phyloP scores from a whole-genome alignment of 2,329 filamentous ascomycete species.

The Colletotrichum shisoi region DNA sequence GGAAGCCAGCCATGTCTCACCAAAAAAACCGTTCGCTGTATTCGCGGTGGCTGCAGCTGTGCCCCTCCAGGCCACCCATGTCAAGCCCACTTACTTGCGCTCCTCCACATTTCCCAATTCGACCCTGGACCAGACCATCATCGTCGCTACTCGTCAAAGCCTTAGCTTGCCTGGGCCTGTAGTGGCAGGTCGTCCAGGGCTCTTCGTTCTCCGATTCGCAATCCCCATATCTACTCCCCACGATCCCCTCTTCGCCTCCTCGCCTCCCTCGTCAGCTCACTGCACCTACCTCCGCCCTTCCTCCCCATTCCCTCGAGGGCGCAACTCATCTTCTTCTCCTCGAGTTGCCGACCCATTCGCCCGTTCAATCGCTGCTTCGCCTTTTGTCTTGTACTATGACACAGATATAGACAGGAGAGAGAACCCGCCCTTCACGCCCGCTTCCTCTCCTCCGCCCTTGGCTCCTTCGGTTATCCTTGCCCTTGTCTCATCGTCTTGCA shows the following conservation, averaged over 20 bases:
- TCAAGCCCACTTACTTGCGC: conserved; percentile 12
- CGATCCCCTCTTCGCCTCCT: conserved; percentile 36
- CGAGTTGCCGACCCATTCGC: not conserved
- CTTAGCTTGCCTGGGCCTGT: conserved; percentile 17
- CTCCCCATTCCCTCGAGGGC: conserved; percentile 11
- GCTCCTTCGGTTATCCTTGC: conserved; percentile 7
- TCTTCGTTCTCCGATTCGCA: conserved; percentile 32
- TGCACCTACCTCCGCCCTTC: conserved; percentile 21
- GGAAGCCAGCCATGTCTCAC: conserved; percentile 6
- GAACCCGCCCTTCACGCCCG: conserved; percentile 6
- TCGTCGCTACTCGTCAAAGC: conserved; percentile 5
- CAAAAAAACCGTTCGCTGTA: not conserved
- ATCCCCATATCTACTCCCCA: conserved; percentile 38
- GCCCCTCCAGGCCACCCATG: not conserved
- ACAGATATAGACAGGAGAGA: conserved; percentile 21
- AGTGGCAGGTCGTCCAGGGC: conserved; percentile 6
- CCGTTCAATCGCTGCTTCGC: not conserved
- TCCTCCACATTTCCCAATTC: conserved; percentile 17
- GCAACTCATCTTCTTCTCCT: conserved; percentile 5
- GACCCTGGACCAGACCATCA: conserved; percentile 15
- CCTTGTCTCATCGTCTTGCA: conserved; percentile 38
- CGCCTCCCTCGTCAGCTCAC: conserved; percentile 27
- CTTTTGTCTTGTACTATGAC: conserved; percentile 14
- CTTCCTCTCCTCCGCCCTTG: conserved; percentile 8
- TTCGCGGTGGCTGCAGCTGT: conserved; percentile 4